Conservation (phyloP, 1,139 yeast genomes). For the Martiniozyma asiatica region DNA sequence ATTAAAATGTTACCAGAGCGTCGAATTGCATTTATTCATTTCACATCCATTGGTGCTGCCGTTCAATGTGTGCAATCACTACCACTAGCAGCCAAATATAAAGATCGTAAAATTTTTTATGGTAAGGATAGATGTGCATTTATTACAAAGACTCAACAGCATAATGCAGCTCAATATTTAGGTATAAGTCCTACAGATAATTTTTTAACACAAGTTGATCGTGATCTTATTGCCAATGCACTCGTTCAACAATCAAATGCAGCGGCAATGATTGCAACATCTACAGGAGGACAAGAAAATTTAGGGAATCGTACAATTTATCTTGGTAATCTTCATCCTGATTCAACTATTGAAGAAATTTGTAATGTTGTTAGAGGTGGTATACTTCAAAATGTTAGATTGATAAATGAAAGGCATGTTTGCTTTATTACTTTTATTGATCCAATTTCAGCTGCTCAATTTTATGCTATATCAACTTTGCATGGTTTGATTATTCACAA, state of each 20-base stretch:
- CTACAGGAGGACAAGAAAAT: slow-evolving; percentile 61
- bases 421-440: slow-evolving; percentile 72
- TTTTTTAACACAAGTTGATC: slow-evolving; percentile 51
- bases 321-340: slow-evolving; percentile 64
- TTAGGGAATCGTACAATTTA: slow-evolving; percentile 71
- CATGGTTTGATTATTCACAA: slow-evolving; percentile 70
- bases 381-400: slow-evolving; percentile 55
- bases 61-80: slow-evolving; percentile 47
- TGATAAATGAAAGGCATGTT: slow-evolving; percentile 70
- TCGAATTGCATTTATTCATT: slow-evolving; percentile 52
- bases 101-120: slow-evolving; percentile 45
- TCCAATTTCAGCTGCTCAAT: slow-evolving; percentile 73
- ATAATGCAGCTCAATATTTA: slow-evolving; percentile 89
- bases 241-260: slow-evolving; percentile 58
- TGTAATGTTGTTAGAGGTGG: slow-evolving; percentile 83
- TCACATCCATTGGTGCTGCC: slow-evolving; percentile 45
- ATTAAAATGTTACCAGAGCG: slow-evolving; percentile 46
- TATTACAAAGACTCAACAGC: slow-evolving; percentile 90
- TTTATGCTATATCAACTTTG: slow-evolving; percentile 66
- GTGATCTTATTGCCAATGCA: slow-evolving; percentile 35
- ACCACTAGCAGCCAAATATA: slow-evolving; percentile 42
- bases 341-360: slow-evolving; percentile 68
- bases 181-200: slow-evolving; percentile 87
- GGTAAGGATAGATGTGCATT: slow-evolving; percentile 60
- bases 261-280: slow-evolving; percentile 63